Conservation (phyloP, 2,329 filamentous ascomycete species). For the Malbranchea zuffiana region DNA sequence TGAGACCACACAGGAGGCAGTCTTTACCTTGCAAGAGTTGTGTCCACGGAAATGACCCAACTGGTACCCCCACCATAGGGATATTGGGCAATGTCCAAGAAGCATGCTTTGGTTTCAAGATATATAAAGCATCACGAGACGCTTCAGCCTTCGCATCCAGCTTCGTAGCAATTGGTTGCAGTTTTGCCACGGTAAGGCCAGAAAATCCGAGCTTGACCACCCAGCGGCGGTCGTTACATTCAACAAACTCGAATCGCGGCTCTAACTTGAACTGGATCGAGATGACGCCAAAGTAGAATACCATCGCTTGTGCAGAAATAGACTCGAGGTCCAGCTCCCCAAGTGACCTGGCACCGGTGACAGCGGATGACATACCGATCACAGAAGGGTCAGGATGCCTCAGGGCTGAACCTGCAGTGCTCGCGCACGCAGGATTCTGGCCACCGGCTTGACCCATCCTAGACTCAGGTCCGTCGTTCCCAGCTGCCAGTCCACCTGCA, state of each 20-base stretch:
- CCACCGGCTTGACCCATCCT: too few relatives aligned
- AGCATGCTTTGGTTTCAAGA: slow-evolving; percentile 18
- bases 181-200: slow-evolving; percentile 19
- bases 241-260: slow-evolving; percentile 20
- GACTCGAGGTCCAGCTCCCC: slow-evolving; percentile 8
- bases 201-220: slow-evolving; percentile 23
- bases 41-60: slow-evolving; percentile 22
- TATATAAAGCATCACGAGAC: slow-evolving; percentile 21
- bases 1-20: slow-evolving; percentile 2
- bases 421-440: too few relatives aligned
- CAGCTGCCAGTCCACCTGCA: too few relatives aligned
- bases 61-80: slow-evolving; percentile 15
- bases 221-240: slow-evolving; percentile 17
- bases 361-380: too few relatives aligned
- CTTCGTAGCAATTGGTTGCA: slow-evolving; percentile 11
- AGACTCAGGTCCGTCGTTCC: too few relatives aligned
- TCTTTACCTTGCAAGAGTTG: slow-evolving; percentile 23
- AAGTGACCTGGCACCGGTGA: slow-evolving; percentile 2
- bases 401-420: too few relatives aligned
- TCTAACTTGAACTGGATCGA: slow-evolving; percentile 18
- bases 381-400: too few relatives aligned
- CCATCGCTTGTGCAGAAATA: slow-evolving; percentile 15
- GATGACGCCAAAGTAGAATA: slow-evolving; percentile 27
- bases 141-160: slow-evolving; percentile 18
- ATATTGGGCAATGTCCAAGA: slow-evolving; percentile 22